Base-by-base conservation (phyloP, 1,139 yeast species). In the Pichia sp. region DNA sequence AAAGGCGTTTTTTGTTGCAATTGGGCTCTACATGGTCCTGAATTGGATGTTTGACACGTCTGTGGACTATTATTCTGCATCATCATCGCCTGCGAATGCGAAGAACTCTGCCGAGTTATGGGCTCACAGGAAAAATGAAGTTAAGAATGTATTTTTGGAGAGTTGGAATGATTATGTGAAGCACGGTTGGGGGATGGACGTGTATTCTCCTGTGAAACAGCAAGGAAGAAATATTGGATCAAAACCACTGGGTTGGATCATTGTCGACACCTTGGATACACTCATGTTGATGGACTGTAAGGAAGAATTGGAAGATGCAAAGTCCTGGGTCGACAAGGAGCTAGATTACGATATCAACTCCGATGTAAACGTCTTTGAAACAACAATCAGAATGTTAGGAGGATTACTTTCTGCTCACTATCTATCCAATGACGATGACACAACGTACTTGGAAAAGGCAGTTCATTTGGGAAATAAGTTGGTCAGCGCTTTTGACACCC, bases 301-400 rank as follows among this genome's bases (percentile, higher is more conserved):
- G 9, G 77, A 74, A 16, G 86, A 84, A 50, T 66, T 84, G 28
- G 60, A 59, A 22, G 66, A 73, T 30, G 93, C 94, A 8, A 70
- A 74, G 41, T 55, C 71, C 3, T 91, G 96, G 96, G 81, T 88
- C 36, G 67, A 69, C 37, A 64, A 75, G 33, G 75, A 69, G 30
- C 58, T 79, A 34, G 55, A 59, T 27, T 79, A 75, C 47, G 73
- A 77, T 49, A 74, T 84, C 51, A 84, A 86, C 54, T 73, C 77
- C 49, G 72, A 74, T 26, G 94, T 87, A 32, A 86, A 80, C 55
- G 80, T 86, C 4, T 88, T 88, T 58, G 97, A 88, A 56, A 86
- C 96, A 11, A 86, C 97, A 5, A 88, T 86, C 47, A 69, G 96
- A 51, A 86, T 87, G 94, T 64, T 88, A 33, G 97, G 97, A 29